Conservation (phyloP, 345 rosid species). For the Camelina hispida region DNA sequence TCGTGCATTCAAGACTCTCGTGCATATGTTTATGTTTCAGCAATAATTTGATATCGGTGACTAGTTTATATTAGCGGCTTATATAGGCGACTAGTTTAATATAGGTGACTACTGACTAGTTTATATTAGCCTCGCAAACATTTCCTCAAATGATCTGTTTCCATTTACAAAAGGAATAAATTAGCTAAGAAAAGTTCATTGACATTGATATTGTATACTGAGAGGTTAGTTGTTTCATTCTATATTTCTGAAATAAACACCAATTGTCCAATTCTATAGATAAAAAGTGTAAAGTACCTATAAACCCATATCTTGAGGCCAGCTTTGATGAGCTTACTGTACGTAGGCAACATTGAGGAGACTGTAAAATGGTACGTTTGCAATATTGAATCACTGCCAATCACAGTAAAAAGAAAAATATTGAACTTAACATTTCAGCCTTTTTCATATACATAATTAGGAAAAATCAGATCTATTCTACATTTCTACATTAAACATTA, state of each 20-base stretch:
- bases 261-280: not conserved
- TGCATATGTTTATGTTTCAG: slow-evolving; percentile 14
- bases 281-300: slow-evolving; percentile 47
- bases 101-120: not conserved
- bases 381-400: slow-evolving; percentile 46
- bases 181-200: not conserved
- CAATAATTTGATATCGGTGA: not conserved
- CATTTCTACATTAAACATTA: too few species aligned
- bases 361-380: slow-evolving; percentile 46
- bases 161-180: not conserved
- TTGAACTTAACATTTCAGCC: not conserved
- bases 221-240: not conserved
- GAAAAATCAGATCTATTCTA: not conserved
- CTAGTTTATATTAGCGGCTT: too few species aligned
- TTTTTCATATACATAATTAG: not conserved
- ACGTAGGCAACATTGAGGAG: slow-evolving; percentile 57
- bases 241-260: not conserved
- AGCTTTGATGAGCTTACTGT: slow-evolving; percentile 63
- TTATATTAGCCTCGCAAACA: not conserved
- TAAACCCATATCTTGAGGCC: slow-evolving; percentile 72
- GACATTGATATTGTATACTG: not conserved
- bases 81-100: too few species aligned
- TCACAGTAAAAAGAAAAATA: not conserved
- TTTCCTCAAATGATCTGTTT: not conserved
- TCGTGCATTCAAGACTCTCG: slow-evolving; percentile 22